Evolutionary conservation across 2,329 filamentous ascomycete species (phyloP), one percentile per base, ranked within the genome.

Genomic region (Scedosporium minutisporum): DNA sequence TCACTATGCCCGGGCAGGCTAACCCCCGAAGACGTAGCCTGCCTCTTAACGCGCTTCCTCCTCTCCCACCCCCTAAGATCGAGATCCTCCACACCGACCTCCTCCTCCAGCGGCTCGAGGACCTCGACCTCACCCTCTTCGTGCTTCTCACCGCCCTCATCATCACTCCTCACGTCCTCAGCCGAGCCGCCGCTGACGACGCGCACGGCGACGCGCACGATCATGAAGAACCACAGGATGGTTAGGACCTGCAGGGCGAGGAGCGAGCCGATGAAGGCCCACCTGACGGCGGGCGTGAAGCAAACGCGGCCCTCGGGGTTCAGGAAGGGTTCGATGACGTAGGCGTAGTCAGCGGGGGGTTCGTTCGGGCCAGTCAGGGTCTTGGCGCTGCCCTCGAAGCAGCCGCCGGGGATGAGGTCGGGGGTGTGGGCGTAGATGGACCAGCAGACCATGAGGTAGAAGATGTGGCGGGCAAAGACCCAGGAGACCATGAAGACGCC

Each of bases 201-300:
- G 65, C 88, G 87, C 65, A 89, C 81, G 23, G 92, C 92, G 2
- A 99, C 90, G 63, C 87, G 85, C 46, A 93, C 75, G 67, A 97
- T 96, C 86, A 96, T 89, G 65, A 80, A 82, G 71, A 97, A 96
- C 95, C 95, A 97, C 65, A 90, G 81, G 42, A 96, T 78, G 38
- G 90, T 92, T 61, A 99, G 82, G 23, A 81, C 78, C 74, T 97
- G 92, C 23, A 99, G 80, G 44, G 87, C 82, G 12, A 96, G 78
- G 2, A 99, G 84, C 46, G 91, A 82, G 9, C 82, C 80, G 16
- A 97, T 78, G 77, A 97, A 97, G 12, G 81, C 80, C 82, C 85
- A 89, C 69, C 88, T 87, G 69, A 97, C 85, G 10, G 80, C 82
- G 23, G 85, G 74, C 68, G 90, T 90, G 80, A 87, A 96, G 80